phyloP scores from a whole-genome alignment of 192 early-diverging fungal genomes.

The Coemansia biformis region DNA sequence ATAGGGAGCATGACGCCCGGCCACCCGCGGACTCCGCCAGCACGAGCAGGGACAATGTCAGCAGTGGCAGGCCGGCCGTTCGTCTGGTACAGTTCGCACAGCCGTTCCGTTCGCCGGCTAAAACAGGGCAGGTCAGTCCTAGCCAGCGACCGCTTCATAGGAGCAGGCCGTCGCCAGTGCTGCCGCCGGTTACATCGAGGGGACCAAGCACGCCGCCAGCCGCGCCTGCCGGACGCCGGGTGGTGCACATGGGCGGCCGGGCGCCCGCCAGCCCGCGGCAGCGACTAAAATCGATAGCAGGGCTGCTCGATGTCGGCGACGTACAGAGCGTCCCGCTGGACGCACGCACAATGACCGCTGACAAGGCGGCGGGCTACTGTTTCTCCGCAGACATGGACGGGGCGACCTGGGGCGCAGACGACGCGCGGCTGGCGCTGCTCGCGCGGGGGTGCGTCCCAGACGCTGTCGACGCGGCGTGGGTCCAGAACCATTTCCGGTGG shows the following conservation, averaged over 20 bases:
- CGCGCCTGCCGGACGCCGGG: not conserved
- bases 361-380: constrained; percentile 4
- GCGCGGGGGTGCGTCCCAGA: constrained; percentile 17
- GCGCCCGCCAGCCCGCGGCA: not conserved
- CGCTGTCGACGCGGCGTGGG: constrained; percentile 17
- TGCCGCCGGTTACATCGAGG: constrained; percentile 19
- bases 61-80: not conserved
- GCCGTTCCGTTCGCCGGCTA: constrained; percentile 21
- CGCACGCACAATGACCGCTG: constrained; percentile 18
- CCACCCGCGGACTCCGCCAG: too few relatives aligned
- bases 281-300: constrained; percentile 3
- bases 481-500: constrained; percentile 44
- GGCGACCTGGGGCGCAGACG: constrained; percentile 25
- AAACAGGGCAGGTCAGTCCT: not conserved
- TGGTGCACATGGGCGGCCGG: not conserved
- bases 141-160: not conserved
- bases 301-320: constrained; percentile 1
- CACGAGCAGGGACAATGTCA: too few relatives aligned
- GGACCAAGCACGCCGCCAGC: not conserved
- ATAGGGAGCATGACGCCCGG: too few relatives aligned
- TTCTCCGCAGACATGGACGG: constrained; percentile 3
- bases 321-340: constrained; percentile 10
- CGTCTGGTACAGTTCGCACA: constrained; percentile 7
- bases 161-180: constrained; percentile 10
- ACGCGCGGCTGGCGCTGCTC: constrained; percentile 20